These are phyloP conservation scores for Fomitiporia mediterranea DNA, from an alignment of 1,284 basidiomycete genomes.

Conservation along the genomic window DNA sequence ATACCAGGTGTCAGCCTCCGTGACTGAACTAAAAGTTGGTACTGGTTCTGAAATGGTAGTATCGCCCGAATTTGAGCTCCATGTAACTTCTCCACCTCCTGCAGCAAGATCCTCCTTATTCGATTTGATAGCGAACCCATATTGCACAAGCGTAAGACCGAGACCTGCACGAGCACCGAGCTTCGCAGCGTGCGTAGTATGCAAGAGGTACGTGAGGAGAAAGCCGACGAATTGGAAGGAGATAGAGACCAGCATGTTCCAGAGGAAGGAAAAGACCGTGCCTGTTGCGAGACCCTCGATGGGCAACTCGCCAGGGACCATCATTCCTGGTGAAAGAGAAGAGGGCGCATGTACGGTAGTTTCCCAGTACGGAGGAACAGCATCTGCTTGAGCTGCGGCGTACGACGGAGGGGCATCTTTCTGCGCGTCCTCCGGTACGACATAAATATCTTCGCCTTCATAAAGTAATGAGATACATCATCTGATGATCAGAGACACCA, in stretches of 20 bases:
- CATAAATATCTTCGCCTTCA: conserved; percentile 64
- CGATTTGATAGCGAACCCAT: conserved; percentile 63
- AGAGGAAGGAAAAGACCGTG: conserved; percentile 81
- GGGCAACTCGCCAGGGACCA: conserved; percentile 58
- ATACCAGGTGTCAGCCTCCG: conserved; percentile 44
- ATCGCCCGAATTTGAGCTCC: conserved; percentile 17
- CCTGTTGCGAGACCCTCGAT: conserved; percentile 76
- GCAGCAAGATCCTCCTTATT: conserved; percentile 43
- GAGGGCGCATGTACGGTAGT: conserved; percentile 88
- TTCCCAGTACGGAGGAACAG: conserved; percentile 97
- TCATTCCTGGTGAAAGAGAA: conserved; percentile 30
- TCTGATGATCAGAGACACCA: conserved; percentile 5
- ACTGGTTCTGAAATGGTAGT: conserved; percentile 26
- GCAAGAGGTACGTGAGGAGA: conserved; percentile 89
- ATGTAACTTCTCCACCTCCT: conserved; percentile 31
- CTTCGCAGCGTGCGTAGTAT: conserved; percentile 93
- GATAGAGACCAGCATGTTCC: conserved; percentile 90
- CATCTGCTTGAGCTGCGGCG: conserved; percentile 86
- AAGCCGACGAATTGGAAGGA: conserved; percentile 99
- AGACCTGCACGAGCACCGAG: conserved; percentile 93
- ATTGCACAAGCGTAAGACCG: conserved; percentile 93
- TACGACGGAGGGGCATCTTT: conserved; percentile 88
- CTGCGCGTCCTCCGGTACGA: conserved; percentile 75
- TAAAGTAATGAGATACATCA: conserved; percentile 9
- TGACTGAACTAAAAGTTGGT: conserved; percentile 39